phyloP scores from a whole-genome alignment of 495 filamentous ascomycete genomes.

The Aspergillus coremiiformis region DNA sequence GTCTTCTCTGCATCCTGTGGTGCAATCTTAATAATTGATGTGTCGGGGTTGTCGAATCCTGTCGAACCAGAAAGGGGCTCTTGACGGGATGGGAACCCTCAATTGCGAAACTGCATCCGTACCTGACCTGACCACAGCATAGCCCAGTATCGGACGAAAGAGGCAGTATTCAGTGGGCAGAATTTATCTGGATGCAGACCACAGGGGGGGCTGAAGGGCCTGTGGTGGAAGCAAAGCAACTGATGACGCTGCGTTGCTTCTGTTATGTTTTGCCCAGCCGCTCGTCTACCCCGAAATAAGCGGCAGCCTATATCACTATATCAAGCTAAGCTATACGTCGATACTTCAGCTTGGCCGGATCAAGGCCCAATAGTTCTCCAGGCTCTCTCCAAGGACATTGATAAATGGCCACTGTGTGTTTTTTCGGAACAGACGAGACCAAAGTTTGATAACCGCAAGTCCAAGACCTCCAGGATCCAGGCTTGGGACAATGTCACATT shows the following conservation, averaged over 20 bases:
- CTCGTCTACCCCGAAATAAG: neutral
- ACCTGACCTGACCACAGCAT: neutral
- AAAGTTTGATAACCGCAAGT: constrained; percentile 28
- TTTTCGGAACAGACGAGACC: constrained; percentile 31
- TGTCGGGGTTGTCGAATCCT: neutral
- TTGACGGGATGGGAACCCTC: too few relatives aligned
- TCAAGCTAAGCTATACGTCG: neutral
- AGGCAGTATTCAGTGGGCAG: neutral
- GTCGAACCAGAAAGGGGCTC: too few relatives aligned
- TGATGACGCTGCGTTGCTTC: neutral
- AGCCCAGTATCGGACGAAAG: neutral
- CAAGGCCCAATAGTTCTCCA: constrained; percentile 29
- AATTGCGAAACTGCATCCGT: too few relatives aligned
- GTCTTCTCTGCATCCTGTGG: too few relatives aligned
- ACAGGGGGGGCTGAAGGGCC: neutral
- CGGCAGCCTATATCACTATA: neutral
- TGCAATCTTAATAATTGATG: neutral
- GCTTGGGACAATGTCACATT: constrained; percentile 20
- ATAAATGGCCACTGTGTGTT: constrained; percentile 39
- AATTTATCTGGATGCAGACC: neutral
- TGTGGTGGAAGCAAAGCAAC: neutral
- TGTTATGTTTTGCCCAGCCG: neutral
- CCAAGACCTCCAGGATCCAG: constrained; percentile 25
- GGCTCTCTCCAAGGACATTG: constrained; percentile 32
- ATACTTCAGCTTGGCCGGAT: constrained; percentile 7